These are phyloP conservation scores for Zygnema circumcarinatum DNA, from an alignment of 139 green algal species.

Conservation along the genomic window DNA sequence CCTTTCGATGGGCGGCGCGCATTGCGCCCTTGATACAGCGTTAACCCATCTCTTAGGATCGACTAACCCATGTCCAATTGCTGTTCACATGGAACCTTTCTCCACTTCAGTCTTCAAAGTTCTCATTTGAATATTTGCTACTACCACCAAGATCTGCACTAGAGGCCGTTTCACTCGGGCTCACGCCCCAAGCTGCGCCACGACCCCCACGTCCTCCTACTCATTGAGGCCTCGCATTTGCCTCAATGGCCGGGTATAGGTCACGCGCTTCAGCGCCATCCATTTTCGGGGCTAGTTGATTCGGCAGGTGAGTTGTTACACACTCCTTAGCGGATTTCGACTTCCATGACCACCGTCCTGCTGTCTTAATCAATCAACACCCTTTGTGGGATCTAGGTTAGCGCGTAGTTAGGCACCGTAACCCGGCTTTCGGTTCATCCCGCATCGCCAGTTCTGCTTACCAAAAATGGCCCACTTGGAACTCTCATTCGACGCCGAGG, in stretches of 20 bases:
- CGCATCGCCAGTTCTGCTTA: too few species aligned
- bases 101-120: too few species aligned
- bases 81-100: too few species aligned
- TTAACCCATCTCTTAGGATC: conserved; percentile 91
- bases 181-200: too few species aligned
- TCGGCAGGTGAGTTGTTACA: too few species aligned
- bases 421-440: conserved; percentile 91
- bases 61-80: too few species aligned
- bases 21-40: conserved; percentile 87
- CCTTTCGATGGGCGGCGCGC: too few species aligned
- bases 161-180: conserved; percentile 86
- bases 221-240: conserved; percentile 86
- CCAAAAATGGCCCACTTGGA: conserved; percentile 94
- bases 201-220: conserved; percentile 89
- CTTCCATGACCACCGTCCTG: too few species aligned
- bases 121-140: too few species aligned
- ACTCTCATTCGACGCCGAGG: conserved; percentile 79
- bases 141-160: conserved; percentile 93
- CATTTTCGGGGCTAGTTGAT: conserved; percentile 96
- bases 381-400: too few species aligned
- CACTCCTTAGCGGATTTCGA: conserved; percentile 97
- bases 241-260: conserved; percentile 82
- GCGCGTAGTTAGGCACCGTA: too few species aligned
- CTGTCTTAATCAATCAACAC: conserved; percentile 94
- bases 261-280: too few species aligned